Base-by-base conservation (phyloP, 2,329 filamentous ascomycete genomes). In the Trichoderma semiorbis region DNA sequence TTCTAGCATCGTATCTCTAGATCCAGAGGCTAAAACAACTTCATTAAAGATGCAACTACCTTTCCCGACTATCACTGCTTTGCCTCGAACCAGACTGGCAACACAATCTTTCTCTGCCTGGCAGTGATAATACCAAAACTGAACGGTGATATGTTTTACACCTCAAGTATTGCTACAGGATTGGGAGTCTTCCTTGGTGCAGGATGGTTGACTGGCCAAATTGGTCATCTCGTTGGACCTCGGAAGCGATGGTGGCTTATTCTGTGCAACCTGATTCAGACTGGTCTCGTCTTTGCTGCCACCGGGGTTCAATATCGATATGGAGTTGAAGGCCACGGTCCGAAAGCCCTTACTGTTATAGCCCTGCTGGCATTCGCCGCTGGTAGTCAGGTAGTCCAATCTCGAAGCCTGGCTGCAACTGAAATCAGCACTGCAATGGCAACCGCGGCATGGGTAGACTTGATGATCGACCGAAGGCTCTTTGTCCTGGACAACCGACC, bases 391-490 rank as follows among this genome's bases (percentile, higher is more conserved):
- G 88, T 91, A 0, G 88, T 89, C 3, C 85, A 88, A 80, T 84
- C 84, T 3, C 82, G 88, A 28, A 83, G 84, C 50, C 77, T 91
- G 70, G 79, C 82, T 60, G 85, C 90, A 79, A 86, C 86, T 0
- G 89, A 91, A 77, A 90, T 91, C 75, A 89, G 84, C 72, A 91
- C 89, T 0, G 88, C 89, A 30, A 90, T 90, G 88, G 88, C 88
- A 0, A 91, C 89, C 6, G 88, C 89, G 0, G 88, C 89, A 1
- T 90, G 87, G 84, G 82, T 91, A 1, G 88, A 91, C 75, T 76
- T 90, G 69, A 78, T 89, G 66, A 86, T 89, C 69, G 89, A 91
- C 76, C 82, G 82, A 34, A 80, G 81, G 7, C 78, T 90, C 63
- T 83, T 88, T 21, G 78, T 77, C 5, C 10, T 78, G 10, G 75